Evolutionary conservation across 306 rosid genomes (phyloP), one percentile per base, ranked within the genome.

Genomic region (Dryas drummondii): DNA sequence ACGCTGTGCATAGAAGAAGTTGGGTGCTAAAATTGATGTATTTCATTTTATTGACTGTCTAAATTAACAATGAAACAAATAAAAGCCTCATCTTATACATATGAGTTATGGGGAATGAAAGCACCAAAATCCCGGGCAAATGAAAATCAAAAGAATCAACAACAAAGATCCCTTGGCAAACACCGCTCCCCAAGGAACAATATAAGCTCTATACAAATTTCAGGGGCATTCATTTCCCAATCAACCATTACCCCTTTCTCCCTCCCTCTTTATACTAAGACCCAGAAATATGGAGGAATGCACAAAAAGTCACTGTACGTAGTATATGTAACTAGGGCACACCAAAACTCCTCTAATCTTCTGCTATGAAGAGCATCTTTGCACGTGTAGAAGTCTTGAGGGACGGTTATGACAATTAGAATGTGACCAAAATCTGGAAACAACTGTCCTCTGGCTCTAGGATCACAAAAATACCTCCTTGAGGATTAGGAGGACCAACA

Each of bases 401-500:
- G 84, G 75, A 74, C 80, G 79, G 69, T 72, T 54, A 73, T 51
- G 45, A 79, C 62, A 79, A 70, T 54, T 72, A 79, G 80, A 73
- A 78, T 60, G 82, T 56, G 79, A 76, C 74, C 73, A 82, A 72
- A 78, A 82, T 73, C 76, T 46, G 42, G 78, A 83, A 70, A 62
- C 49, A 72, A 13, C 53, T 74, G 65, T 60, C 63, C 40, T 78
- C 7, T 54, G 61, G 13, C 56, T 75, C 6, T 50, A 59, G 12
- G 83, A 80, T 90, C 91, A 96, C 77, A 92, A 90, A 50, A 96
- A 54, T 78, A 96, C 89, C 80, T 89, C 94, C 86, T 96, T 96
- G n/a, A 96, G 84, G 78, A 96, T 76, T 70, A 96, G 78, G 80
- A 92, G 96, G 73, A 85, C 84, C 92, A 96, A 81, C 99, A 96